Conservation (phyloP, 306 rosid species). For the Corylus americana region DNA sequence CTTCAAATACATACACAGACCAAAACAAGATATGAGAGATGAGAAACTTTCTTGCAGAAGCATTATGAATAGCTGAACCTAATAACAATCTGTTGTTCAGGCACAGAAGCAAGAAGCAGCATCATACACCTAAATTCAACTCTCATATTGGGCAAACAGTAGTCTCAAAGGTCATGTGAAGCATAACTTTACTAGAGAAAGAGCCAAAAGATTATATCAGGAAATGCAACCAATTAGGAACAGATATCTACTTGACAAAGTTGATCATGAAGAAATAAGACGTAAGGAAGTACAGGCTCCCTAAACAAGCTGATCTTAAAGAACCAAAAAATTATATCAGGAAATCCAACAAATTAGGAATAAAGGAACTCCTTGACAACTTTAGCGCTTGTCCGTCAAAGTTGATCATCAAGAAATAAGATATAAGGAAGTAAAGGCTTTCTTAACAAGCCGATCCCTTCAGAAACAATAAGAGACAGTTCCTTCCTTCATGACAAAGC, state of each 20-base stretch:
- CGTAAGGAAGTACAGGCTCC: neutral
- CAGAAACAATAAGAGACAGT: neutral
- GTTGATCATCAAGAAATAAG: neutral
- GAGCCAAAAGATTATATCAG: neutral
- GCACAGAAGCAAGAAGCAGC: neutral
- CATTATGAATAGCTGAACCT: neutral
- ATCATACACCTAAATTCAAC: neutral
- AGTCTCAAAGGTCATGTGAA: neutral
- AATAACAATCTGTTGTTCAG: neutral
- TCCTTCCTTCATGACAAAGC: neutral
- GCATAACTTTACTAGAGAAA: neutral
- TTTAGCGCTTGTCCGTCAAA: neutral
- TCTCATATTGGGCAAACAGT: neutral
- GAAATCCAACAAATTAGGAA: neutral
- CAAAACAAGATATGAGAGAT: neutral
- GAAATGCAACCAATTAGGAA: neutral
- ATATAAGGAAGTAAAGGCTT: neutral
- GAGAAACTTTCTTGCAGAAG: constrained; percentile 11
- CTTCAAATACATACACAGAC: neutral
- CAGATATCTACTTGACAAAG: neutral
- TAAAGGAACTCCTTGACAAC: neutral
- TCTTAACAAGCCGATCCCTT: neutral
- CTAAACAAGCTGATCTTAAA: neutral
- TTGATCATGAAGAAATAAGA: neutral
- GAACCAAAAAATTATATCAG: neutral